Conservation (phyloP, 331 rosid genomes). For the Quercus tomentella region DNA sequence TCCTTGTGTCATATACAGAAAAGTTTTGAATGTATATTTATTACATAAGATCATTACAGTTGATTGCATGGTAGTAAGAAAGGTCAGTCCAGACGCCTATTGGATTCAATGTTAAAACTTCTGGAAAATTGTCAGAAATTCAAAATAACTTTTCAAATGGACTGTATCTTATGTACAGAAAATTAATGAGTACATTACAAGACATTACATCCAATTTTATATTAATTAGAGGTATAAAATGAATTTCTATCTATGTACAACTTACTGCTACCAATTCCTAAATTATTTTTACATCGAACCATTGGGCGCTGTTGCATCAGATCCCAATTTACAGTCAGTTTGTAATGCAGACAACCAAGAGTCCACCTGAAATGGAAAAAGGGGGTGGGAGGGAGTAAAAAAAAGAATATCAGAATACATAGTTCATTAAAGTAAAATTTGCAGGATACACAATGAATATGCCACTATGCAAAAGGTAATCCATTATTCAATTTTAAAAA, state of each 20-base stretch:
- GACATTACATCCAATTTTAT: slow-evolving; percentile 14
- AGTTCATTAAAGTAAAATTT: background rate
- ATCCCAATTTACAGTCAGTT: slow-evolving; percentile 53
- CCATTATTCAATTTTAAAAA: background rate
- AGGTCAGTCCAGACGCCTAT: slow-evolving; percentile 8
- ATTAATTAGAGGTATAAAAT: background rate
- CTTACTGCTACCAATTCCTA: slow-evolving; percentile 19
- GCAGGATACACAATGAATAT: background rate
- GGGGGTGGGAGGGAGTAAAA: background rate
- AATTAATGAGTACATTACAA: slow-evolving; percentile 5
- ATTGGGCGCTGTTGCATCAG: slow-evolving; percentile 32
- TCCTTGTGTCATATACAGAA: background rate
- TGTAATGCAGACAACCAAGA: slow-evolving; percentile 74
- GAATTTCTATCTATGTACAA: slow-evolving; percentile 21
- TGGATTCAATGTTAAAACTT: background rate
- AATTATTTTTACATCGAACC: slow-evolving; percentile 16
- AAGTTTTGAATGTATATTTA: background rate
- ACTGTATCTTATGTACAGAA: slow-evolving; percentile 25
- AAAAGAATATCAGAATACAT: background rate
- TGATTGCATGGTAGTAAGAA: background rate
- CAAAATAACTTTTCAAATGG: slow-evolving; percentile 13
- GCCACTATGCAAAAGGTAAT: background rate
- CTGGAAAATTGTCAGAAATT: slow-evolving; percentile 1
- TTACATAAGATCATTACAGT: background rate
- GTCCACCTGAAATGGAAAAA: slow-evolving; percentile 51